These are phyloP conservation scores for Lactarius tabidus DNA, from an alignment of 768 basidiomycete genomes.

Conservation along the genomic window DNA sequence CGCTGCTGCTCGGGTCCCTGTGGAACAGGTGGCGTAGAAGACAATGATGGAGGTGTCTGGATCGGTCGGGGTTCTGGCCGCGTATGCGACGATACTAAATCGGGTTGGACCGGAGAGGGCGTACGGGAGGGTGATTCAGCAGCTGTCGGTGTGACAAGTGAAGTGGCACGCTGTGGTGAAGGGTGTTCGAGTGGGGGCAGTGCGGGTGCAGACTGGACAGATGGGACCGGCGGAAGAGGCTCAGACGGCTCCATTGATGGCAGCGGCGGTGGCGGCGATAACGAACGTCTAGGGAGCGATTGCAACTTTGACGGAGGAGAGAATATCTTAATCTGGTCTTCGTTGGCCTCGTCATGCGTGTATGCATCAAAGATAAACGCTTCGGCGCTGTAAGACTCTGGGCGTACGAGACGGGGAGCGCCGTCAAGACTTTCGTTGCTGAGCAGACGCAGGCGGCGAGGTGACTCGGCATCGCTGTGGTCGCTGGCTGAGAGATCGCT, in stretches of 20 bases:
- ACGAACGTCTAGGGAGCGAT: constrained; percentile 19
- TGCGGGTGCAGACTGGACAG: constrained; percentile 2
- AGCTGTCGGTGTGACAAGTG: constrained; percentile 42
- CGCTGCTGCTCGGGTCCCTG: constrained; percentile 76
- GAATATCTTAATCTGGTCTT: constrained; percentile 13
- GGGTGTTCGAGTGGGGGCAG: constrained; percentile 21
- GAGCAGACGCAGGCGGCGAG: constrained; percentile 38
- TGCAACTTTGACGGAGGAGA: constrained; percentile 11
- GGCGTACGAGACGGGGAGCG: constrained; percentile 34
- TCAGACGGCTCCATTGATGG: background rate
- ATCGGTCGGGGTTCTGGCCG: constrained; percentile 22
- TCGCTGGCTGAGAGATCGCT: constrained; percentile 58
- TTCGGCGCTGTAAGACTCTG: constrained; percentile 80
- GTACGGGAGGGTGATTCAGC: constrained; percentile 43
- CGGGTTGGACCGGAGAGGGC: constrained; percentile 47
- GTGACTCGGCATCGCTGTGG: constrained; percentile 35
- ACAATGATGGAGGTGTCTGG: constrained; percentile 13
- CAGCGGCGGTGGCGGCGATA: constrained; percentile 14
- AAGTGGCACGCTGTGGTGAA: constrained; percentile 22
- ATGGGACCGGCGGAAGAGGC: constrained; percentile 3
- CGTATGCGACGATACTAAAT: background rate
- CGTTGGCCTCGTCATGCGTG: constrained; percentile 51
- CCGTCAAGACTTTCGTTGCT: constrained; percentile 45
- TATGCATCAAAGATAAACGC: constrained; percentile 84
- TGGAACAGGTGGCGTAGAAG: constrained; percentile 31